These are phyloP conservation scores for Fusarium sp. DNA, from an alignment of 2,329 filamentous ascomycete species.

Conservation along the genomic window DNA sequence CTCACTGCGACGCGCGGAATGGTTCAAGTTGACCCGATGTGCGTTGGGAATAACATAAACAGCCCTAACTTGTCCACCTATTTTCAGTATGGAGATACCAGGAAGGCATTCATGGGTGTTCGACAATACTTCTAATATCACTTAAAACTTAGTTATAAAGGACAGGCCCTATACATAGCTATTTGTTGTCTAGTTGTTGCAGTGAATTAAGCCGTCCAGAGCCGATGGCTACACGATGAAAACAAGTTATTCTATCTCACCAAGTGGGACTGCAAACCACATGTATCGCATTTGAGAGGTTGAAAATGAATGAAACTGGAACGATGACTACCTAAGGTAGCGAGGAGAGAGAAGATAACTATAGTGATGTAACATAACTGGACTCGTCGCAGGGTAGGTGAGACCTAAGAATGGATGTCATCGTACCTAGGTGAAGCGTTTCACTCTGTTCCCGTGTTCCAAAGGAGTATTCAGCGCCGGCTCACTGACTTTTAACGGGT, in stretches of 20 bases:
- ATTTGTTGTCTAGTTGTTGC: not conserved
- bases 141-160: not conserved
- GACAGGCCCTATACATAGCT: not conserved
- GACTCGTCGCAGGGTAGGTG: not conserved
- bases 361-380: not conserved
- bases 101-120: not conserved
- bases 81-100: not conserved
- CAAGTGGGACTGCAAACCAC: not conserved
- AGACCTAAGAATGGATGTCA: not conserved
- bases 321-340: not conserved
- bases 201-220: conserved; percentile 14
- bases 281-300: not conserved
- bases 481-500: conserved; percentile 12
- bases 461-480: not conserved
- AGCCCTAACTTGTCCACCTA: not conserved
- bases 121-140: not conserved
- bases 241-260: not conserved
- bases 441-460: not conserved
- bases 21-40: not conserved
- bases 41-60: not conserved
- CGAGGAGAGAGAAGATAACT: not conserved
- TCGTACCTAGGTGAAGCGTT: conserved; percentile 5
- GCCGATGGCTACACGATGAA: conserved; percentile 1
- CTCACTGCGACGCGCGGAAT: not conserved
- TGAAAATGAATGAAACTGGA: not conserved